Percentiles rank a stretch among this genome's conserved stretches.
Conservation (phyloP, 116 monocot species). For the Papilionanthe hybrid region DNA sequence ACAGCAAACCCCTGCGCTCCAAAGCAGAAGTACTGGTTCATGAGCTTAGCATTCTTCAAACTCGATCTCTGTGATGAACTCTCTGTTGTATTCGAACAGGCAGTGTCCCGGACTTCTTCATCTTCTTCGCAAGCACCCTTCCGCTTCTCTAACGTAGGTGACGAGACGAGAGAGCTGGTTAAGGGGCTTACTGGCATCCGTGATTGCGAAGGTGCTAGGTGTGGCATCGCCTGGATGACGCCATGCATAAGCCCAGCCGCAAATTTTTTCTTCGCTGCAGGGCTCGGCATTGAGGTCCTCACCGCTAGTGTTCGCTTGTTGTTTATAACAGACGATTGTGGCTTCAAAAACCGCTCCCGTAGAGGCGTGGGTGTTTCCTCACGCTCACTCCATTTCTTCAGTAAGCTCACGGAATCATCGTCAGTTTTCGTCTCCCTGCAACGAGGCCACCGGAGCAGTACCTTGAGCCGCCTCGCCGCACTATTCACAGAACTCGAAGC, state of each 20-base stretch:
- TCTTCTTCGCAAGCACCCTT: slow-evolving; percentile 33
- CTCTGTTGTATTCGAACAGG: slow-evolving; percentile 24
- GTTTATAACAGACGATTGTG: slow-evolving; percentile 43
- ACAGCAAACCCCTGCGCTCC: slow-evolving; percentile 49
- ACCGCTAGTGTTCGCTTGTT: slow-evolving; percentile 59
- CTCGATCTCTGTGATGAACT: slow-evolving; percentile 25
- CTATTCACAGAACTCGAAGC: slow-evolving; percentile 32
- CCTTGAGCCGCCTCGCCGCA: slow-evolving; percentile 59
- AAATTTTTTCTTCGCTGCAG: slow-evolving; percentile 59
- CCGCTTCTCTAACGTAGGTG: slow-evolving; percentile 23
- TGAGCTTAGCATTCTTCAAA: slow-evolving; percentile 31
- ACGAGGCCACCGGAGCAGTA: slow-evolving; percentile 51
- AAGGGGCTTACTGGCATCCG: slow-evolving; percentile 13
- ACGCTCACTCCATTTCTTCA: slow-evolving; percentile 38
- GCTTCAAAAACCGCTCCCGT: slow-evolving; percentile 49
- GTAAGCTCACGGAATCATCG: slow-evolving; percentile 40
- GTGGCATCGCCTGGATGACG: slow-evolving; percentile 74
- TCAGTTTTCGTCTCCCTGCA: slow-evolving; percentile 53
- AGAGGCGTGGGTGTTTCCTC: slow-evolving; percentile 67
- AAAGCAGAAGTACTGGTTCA: slow-evolving; percentile 80
- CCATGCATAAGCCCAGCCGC: slow-evolving; percentile 65
- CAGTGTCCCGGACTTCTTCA: slow-evolving; percentile 24
- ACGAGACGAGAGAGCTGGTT: slow-evolving; percentile 15
- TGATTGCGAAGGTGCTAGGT: slow-evolving; percentile 22
- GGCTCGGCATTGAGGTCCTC: slow-evolving; percentile 47